Base-by-base conservation (phyloP, 768 basidiomycete genomes). In the Steccherinum ochraceum region DNA sequence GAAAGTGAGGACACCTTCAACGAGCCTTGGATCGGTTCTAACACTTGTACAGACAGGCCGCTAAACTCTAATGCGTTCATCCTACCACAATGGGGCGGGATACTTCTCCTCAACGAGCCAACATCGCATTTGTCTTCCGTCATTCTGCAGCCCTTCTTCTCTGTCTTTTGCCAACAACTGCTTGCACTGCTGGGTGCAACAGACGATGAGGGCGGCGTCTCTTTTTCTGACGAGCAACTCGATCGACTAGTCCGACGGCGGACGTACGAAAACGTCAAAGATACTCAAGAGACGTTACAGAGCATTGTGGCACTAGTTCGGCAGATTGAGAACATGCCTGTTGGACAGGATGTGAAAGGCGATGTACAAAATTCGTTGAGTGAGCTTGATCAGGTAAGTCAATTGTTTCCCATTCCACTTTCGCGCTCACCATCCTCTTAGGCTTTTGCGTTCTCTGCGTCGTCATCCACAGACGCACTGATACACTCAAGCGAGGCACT, bases 71-170 rank as follows among this genome's bases (percentile, higher is more conserved):
- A 72, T 45, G 80, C 92, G 5, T 97, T 98, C 72, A 76, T 95
- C 18, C 73, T 94, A 0, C 94, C 95, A 0, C 95, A 98, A 65
- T 94, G 90, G 85, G 95, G 95, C 26, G 84, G 92, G 20, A 85
- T 98, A 48, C 77, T 86, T 50, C 76, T 98, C 52, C 70, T 80
- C 58, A 92, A 93, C 63, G 79, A 79, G 26, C 67, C 64, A 56
- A 52, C 64, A 45, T 53, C 67, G 47, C 64, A 70, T 46, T 69
- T 81, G 25, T 71, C 75, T 42, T 60, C 69, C 27, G 54, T 63
- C 26, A 73, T 72, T 35, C 72, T 90, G 16, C 62, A 76, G 40
- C 61, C 68, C 16, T 62, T 79, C 24, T 90, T 94, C 63, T 59
- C 71, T 3, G 72, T 77, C 1, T 93, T 94, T 63, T 72, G 79